Evolutionary conservation across 2,329 filamentous ascomycete species (phyloP).

Genomic region (Penicillium italicum): DNA sequence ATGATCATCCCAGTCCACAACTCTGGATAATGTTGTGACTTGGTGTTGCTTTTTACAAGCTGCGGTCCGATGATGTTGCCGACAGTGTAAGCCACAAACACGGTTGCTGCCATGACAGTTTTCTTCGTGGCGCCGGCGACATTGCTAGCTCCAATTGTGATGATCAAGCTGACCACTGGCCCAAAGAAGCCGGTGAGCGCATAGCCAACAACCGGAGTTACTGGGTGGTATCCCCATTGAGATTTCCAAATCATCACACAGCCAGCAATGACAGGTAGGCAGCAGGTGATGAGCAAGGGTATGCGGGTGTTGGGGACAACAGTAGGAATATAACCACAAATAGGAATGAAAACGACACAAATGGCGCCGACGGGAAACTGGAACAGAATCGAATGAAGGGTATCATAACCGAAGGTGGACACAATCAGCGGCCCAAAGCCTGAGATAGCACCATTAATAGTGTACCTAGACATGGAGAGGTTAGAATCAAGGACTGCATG

Average conservation of each 20-base stretch:
- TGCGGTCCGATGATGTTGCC: constrained; percentile 74
- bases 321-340: constrained; percentile 62
- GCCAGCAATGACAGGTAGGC: constrained; percentile 70
- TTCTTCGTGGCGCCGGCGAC: constrained; percentile 76
- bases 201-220: constrained; percentile 66
- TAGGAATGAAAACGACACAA: constrained; percentile 63
- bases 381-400: constrained; percentile 64
- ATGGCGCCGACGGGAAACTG: constrained; percentile 71
- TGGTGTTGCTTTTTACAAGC: constrained; percentile 64
- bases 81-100: constrained; percentile 73
- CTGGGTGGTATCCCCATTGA: constrained; percentile 60
- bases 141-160: constrained; percentile 60
- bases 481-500: not conserved
- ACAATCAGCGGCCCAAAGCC: constrained; percentile 71
- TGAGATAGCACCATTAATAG: constrained; percentile 66
- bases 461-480: constrained; percentile 50
- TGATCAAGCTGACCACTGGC: constrained; percentile 62
- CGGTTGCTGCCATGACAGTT: constrained; percentile 68
- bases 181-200: constrained; percentile 71
- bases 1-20: constrained; percentile 68
- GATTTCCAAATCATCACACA: constrained; percentile 72
- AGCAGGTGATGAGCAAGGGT: constrained; percentile 61
- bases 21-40: constrained; percentile 64
- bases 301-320: constrained; percentile 62
- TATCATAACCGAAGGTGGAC: constrained; percentile 64